These are phyloP conservation scores for Termitomyces sp. DNA, from an alignment of 768 basidiomycete species.

Conservation along the genomic window DNA sequence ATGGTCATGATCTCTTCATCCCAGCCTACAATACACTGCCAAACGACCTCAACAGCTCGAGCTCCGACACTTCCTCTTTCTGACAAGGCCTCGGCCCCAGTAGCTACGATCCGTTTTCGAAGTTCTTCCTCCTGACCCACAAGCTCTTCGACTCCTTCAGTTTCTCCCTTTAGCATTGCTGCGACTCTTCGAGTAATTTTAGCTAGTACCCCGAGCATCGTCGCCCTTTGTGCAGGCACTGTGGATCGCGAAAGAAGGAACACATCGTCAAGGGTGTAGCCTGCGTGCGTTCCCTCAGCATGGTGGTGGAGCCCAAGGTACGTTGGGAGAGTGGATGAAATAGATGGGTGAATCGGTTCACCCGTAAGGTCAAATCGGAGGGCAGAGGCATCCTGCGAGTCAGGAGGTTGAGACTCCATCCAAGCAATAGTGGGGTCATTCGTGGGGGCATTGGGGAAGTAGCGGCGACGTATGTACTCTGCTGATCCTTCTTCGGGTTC, in stretches of 20 bases:
- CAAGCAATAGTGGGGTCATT: conserved; percentile 77
- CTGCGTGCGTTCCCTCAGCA: conserved; percentile 71
- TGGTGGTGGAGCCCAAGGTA: conserved; percentile 92
- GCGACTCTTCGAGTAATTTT: conserved; percentile 42
- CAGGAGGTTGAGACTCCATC: conserved; percentile 41
- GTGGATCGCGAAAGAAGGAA: conserved; percentile 76
- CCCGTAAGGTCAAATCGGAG: conserved; percentile 80
- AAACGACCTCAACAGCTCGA: conserved; percentile 64
- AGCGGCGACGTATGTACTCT: conserved; percentile 77
- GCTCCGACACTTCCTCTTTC: conserved; percentile 65
- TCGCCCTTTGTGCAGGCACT: conserved; percentile 76
- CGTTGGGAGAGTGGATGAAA: conserved; percentile 62
- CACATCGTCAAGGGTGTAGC: conserved; percentile 85
- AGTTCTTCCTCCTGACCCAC: conserved; percentile 38
- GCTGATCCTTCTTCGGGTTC: conserved; percentile 67
- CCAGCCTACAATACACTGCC: conserved; percentile 73
- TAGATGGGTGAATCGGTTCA: conserved; percentile 49
- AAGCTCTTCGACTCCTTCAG: conserved; percentile 30
- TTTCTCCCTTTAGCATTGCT: conserved; percentile 27
- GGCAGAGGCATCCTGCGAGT: conserved; percentile 26
- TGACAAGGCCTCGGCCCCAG: conserved; percentile 59
- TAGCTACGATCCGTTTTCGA: conserved; percentile 58
- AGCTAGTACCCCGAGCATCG: conserved; percentile 71
- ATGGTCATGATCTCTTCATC: conserved; percentile 31
- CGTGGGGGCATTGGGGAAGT: conserved; percentile 67